Percentiles rank a stretch among this genome's conserved stretches.
Conservation (phyloP, 2,329 filamentous ascomycete genomes). For the Epicoccum nigrum region DNA sequence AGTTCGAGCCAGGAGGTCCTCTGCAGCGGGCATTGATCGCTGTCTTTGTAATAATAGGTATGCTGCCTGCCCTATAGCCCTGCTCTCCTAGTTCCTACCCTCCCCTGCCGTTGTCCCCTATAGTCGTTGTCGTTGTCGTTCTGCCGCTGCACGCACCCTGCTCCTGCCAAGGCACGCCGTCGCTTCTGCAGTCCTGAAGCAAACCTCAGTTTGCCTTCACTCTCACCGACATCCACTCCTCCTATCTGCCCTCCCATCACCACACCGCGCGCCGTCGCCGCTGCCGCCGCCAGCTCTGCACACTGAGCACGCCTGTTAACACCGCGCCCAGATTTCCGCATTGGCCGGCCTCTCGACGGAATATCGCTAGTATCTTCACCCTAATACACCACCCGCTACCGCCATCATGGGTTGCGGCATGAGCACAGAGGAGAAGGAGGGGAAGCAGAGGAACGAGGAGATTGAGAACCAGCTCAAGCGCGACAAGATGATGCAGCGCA, state of each 20-base stretch:
- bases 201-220: not conserved
- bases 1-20: no score
- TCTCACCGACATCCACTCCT: not conserved
- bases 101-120: no score
- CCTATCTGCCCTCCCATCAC: constrained; percentile 1
- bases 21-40: constrained; percentile 11
- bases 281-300: not conserved
- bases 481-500: constrained; percentile 98
- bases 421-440: constrained; percentile 99
- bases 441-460: constrained; percentile 99
- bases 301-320: constrained; percentile 8
- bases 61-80: constrained; percentile 16
- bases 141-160: constrained; percentile 12
- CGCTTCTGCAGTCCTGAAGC: constrained; percentile 1
- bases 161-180: constrained; percentile 15
- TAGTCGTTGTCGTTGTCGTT: not conserved
- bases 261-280: not conserved
- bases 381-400: constrained; percentile 34
- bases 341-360: constrained; percentile 44
- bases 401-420: constrained; percentile 97
- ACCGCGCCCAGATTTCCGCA: constrained; percentile 35
- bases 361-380: constrained; percentile 32
- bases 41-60: constrained; percentile 38
- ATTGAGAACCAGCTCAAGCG: constrained; percentile 99
- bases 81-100: no score